Percentiles rank a stretch among this genome's conserved stretches.
Conservation (phyloP, 169 alveolate species). For the Cryptosporidium ryanae region DNA sequence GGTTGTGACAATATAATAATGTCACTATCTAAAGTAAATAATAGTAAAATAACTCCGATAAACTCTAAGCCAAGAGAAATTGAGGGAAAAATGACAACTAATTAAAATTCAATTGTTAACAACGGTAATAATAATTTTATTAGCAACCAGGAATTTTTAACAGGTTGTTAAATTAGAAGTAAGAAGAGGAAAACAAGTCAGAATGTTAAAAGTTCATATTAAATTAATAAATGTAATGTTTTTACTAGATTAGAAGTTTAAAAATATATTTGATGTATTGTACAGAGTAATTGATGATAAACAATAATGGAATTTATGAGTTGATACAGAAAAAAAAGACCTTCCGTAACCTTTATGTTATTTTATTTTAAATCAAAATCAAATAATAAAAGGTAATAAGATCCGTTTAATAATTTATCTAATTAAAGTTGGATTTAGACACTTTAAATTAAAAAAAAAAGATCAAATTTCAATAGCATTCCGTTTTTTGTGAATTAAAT, state of each 20-base stretch:
- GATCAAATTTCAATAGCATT: neutral
- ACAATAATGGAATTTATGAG: too few species aligned
- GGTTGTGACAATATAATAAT: constrained; percentile 1
- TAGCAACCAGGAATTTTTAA: neutral
- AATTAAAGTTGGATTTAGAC: neutral
- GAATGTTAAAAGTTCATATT: neutral
- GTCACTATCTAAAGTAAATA: constrained; percentile 15
- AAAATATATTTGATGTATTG: too few species aligned
- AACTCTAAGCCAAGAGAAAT: constrained; percentile 23
- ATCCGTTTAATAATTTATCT: neutral
- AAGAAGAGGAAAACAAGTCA: neutral
- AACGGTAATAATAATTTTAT: too few species aligned
- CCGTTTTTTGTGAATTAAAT: neutral
- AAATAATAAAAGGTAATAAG: neutral
- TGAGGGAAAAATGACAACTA: neutral
- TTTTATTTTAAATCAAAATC: neutral
- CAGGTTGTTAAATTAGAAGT: neutral
- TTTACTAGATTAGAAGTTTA: too few species aligned
- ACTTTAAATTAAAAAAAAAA: neutral
- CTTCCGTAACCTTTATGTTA: neutral
- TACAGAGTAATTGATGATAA: too few species aligned
- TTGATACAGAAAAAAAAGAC: too few species aligned
- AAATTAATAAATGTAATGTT: too few species aligned
- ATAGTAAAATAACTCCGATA: constrained; percentile 28
- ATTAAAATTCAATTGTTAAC: neutral